A percentile compares a stretch with the other conserved stretches of the same genome.
Conservation (phyloP, 2,329 filamentous ascomycete genomes). For the Coniochaeta sp. region DNA sequence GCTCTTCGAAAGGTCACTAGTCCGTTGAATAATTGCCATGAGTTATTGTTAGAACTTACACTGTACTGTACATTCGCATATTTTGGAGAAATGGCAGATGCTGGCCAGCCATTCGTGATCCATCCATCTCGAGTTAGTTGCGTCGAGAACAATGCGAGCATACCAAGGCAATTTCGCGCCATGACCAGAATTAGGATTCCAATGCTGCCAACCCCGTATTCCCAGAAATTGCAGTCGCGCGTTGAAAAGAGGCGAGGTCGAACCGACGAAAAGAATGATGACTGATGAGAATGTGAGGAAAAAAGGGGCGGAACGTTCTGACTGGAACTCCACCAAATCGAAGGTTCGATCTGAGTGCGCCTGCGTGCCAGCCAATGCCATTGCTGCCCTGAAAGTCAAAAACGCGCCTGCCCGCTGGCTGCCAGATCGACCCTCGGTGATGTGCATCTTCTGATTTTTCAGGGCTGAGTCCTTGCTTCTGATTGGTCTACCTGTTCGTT, state of each 20-base stretch:
- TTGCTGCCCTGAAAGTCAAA: neutral
- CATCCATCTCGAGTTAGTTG: neutral
- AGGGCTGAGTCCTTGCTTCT: neutral
- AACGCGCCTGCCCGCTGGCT: too few relatives aligned
- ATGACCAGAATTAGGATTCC: neutral
- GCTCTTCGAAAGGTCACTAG: too few relatives aligned
- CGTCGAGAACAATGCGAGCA: neutral
- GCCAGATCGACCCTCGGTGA: neutral
- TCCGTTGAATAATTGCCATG: too few relatives aligned
- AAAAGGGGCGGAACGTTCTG: too few relatives aligned
- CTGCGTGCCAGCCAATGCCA: neutral
- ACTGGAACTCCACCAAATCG: neutral
- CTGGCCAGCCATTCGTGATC: neutral
- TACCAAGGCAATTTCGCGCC: neutral
- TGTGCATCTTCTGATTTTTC: too few relatives aligned
- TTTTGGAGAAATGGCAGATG: too few relatives aligned
- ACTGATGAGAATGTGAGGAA: too few relatives aligned
- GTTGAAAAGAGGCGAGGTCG: too few relatives aligned
- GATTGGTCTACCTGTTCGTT: neutral
- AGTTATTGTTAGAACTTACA: too few relatives aligned
- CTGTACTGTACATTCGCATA: neutral
- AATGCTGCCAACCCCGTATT: neutral
- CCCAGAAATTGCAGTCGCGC: slow-evolving; percentile 1
- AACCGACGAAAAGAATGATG: too few relatives aligned
- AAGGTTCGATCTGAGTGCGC: neutral